Base-by-base conservation (phyloP, 2,329 filamentous ascomycete species). In the Ascosphaera apis region DNA sequence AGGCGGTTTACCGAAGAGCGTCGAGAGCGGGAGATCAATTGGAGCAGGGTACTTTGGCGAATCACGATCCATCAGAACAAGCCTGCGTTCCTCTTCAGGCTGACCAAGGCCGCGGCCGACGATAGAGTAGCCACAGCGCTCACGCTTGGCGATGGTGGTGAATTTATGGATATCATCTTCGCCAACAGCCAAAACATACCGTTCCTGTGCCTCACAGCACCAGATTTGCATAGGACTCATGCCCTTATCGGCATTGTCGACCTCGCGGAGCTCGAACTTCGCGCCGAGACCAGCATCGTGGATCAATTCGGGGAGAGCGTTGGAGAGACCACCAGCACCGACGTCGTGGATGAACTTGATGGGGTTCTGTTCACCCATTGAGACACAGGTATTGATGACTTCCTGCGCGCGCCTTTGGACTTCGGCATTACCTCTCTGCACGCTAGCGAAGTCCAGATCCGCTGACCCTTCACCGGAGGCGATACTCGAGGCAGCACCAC, bases 341-440 rank as follows among this genome's bases (percentile, higher is more conserved):
- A 98, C 88, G 51, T 98, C 88, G 53, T 98, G 88, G 43, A 98
- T 95, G 60, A 95, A 86, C 38, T 81, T 76, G 45, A 98, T 95
- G 0, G 88, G 88, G 51, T 78, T 95, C 43, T 82, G 65, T 3
- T 73, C 62, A 12, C 84, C 86, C 47, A 95, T 68, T 2, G 81
- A 76, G 18, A 79, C 73, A 53, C 88, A 98, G 3, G 82, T 76
- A 55, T 95, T 88, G 56, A 98, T 98, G 43, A 98, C 88, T 69
- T 95, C 91, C 58, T 98, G 88, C 2, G 86, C 88, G 46, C 88
- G 70, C 42, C 88, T 69, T 56, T 98, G 82, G 55, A 95, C 86
- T 58, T 98, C 88, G 1, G 88, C 84, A 50, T 98, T 98, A 33
- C 86, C 88, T 58, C 88, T 69, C 59, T 98, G 88, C 21, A 98